Evolutionary conservation across 352 stramenopile species (phyloP), one percentile per base, ranked within the genome.

Genomic region (Plasmopara viticola): DNA sequence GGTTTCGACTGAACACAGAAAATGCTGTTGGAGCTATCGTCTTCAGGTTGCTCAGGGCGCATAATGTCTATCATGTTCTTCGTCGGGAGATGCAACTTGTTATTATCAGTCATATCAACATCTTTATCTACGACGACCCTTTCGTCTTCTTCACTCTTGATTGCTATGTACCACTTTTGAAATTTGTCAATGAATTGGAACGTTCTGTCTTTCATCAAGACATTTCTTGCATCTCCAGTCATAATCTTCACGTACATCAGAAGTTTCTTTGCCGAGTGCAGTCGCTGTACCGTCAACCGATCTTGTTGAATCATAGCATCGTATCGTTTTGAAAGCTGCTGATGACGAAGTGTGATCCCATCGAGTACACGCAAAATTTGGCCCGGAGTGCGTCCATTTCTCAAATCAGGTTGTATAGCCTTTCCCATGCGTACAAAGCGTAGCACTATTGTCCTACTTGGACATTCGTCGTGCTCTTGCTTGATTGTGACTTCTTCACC

Each of bases 211-310:
- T 71, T 20, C 51, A 72, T 69, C 14, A 86, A 25, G 2, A 67
- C 54, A 8, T 58, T 58, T 38, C 47, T 62, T 15, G 52, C 60
- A 47, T 72, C 63, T 33, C 64, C 53, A 18, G 46, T 56, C 45
- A 76, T 68, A 52, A 82, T 76, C 18, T 68, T 74, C 33, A 86
- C 62, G 37, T 82, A 83, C 44, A 64, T 64, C 1, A 90, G 52
- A 51, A 92, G 40, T 40, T 85, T 87, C 50, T 86, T 84, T 28
- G 83, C 72, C 6, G 66, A 68, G 30, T 74, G 56, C 33, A 89
- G 62, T 8, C 73, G 66, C 18, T 84, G 52, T 7, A 68, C 76
- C 28, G 72, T 56, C 6, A 60, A n/a, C 48, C 59, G 51, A 41
- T 81, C 77, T 28, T 56, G 49, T 1, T 49, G 48, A 5, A 78